phyloP scores from a whole-genome alignment of 148 eudicot species.

The Camellia japonica region DNA sequence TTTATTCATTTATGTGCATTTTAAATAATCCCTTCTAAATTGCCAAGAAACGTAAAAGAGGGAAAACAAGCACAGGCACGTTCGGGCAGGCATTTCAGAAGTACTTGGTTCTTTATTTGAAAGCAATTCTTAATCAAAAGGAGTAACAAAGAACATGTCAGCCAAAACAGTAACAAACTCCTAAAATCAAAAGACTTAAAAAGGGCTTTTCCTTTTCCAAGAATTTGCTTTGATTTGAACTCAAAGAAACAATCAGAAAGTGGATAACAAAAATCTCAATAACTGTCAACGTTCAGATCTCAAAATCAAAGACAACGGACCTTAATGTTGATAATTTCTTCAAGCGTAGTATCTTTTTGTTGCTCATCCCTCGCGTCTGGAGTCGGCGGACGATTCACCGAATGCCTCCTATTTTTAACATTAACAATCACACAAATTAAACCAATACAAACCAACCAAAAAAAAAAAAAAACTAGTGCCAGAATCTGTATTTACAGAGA shows the following conservation, averaged over 20 bases:
- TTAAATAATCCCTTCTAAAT: too few species aligned
- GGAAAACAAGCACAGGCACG: neutral
- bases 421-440: conserved; percentile 5
- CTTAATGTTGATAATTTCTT: conserved; percentile 64
- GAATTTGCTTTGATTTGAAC: neutral
- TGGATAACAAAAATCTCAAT: neutral
- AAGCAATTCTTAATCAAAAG: neutral
- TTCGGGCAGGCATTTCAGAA: neutral
- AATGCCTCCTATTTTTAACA: conserved; percentile 55
- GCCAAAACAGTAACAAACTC: neutral
- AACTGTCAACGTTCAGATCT: neutral
- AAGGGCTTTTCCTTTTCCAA: neutral
- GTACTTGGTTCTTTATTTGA: neutral
- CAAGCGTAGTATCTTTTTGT: conserved; percentile 53
- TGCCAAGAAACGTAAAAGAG: neutral
- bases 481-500: neutral
- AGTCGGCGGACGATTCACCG: conserved; percentile 84
- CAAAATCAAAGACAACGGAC: conserved; percentile 23
- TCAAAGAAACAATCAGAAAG: neutral
- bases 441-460: neutral
- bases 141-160: too few species aligned
- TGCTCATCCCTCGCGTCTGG: conserved; percentile 67
- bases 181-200: neutral
- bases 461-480: too few species aligned
- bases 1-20: neutral